Evolutionary conservation across 1,139 yeast species (phyloP).

Genomic region (Saccharomycopsis crataegensis): DNA sequence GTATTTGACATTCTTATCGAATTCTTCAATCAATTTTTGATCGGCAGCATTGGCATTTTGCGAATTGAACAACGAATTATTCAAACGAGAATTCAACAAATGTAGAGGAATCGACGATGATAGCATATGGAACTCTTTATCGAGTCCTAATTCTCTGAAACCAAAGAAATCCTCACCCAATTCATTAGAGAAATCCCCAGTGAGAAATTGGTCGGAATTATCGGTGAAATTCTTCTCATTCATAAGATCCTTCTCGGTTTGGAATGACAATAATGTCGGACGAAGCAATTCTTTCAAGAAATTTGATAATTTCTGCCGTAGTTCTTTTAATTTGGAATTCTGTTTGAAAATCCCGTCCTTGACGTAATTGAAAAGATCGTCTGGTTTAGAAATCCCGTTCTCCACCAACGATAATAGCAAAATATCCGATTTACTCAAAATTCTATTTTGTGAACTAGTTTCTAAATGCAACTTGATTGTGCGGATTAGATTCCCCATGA

Average conservation of each 20-base stretch:
- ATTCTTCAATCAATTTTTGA: constrained; percentile 54
- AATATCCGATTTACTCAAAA: constrained; percentile 39
- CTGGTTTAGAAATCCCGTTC: constrained; percentile 80
- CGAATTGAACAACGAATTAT: constrained; percentile 37
- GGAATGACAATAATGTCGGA: constrained; percentile 49
- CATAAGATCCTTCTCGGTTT: constrained; percentile 41
- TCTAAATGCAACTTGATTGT: constrained; percentile 69
- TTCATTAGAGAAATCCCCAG: constrained; percentile 91
- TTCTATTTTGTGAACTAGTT: constrained; percentile 42
- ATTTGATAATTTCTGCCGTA: constrained; percentile 58
- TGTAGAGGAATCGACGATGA: constrained; percentile 87
- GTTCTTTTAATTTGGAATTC: constrained; percentile 58
- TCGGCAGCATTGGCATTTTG: constrained; percentile 38
- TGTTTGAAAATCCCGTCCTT: constrained; percentile 70
- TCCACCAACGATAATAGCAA: constrained; percentile 62
- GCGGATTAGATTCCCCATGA: constrained; percentile 64
- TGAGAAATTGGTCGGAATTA: constrained; percentile 85
- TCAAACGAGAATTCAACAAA: constrained; percentile 70
- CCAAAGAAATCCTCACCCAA: constrained; percentile 97
- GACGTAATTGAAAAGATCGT: constrained; percentile 64
- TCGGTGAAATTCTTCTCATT: constrained; percentile 79
- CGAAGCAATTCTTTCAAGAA: constrained; percentile 76
- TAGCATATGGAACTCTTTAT: constrained; percentile 83
- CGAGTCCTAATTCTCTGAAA: constrained; percentile 86
- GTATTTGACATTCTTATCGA: constrained; percentile 41